phyloP scores from a whole-genome alignment of 176 grass and related monocot species.

The Cenchrus fungigraminus region DNA sequence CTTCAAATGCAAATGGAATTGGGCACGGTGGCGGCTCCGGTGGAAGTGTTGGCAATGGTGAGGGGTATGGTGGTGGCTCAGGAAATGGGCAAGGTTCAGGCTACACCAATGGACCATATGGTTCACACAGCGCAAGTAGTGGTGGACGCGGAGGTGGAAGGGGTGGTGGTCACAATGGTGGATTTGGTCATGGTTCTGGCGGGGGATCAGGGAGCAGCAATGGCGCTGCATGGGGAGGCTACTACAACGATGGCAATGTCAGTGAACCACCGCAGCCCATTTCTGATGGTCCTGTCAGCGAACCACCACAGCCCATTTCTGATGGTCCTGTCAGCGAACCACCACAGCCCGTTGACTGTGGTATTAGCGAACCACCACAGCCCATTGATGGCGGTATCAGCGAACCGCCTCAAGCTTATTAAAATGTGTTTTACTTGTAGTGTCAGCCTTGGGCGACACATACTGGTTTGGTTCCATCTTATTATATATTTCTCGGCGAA shows the following conservation, averaged over 20 bases:
- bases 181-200: constrained; percentile 23
- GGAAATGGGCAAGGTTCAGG: not conserved
- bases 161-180: constrained; percentile 5
- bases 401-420: not conserved
- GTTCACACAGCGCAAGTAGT: not conserved
- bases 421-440: not conserved
- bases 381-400: not conserved
- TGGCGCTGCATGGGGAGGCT: not conserved
- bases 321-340: not conserved
- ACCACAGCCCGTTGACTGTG: not conserved
- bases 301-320: not conserved
- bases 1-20: not conserved
- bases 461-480: not conserved
- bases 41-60: not conserved
- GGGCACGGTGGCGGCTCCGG: not conserved
- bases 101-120: not conserved
- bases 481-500: not conserved
- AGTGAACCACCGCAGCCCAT: not conserved
- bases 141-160: not conserved
- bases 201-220: not conserved
- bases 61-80: not conserved
- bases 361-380: not conserved
- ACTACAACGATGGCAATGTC: not conserved
- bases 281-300: not conserved
- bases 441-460: not conserved